Conservation (phyloP, 2,329 filamentous ascomycete genomes). For the Xylariaceae sp. region DNA sequence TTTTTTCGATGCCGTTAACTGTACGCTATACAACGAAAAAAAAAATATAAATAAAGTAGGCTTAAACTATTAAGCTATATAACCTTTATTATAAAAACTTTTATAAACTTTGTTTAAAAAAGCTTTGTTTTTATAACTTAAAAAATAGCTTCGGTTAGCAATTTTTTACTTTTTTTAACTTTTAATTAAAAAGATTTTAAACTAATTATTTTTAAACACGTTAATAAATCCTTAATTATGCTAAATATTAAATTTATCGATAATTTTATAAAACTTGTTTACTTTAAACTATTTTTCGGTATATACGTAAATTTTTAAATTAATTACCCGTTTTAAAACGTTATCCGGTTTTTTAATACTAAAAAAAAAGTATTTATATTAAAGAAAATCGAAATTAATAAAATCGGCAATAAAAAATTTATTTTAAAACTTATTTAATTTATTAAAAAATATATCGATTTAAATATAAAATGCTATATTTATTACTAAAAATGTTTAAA, state of each 20-base stretch:
- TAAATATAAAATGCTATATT: too few relatives aligned
- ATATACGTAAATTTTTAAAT: not conserved
- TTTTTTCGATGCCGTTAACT: too few relatives aligned
- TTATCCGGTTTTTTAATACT: not conserved
- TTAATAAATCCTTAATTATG: not conserved
- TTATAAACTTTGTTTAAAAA: not conserved
- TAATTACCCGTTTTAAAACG: not conserved
- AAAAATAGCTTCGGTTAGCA: not conserved
- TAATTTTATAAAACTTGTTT: not conserved
- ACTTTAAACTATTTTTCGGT: not conserved
- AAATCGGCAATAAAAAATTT: too few relatives aligned
- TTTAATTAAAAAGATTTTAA: not conserved
- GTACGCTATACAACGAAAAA: not conserved
- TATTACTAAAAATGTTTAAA: too few relatives aligned
- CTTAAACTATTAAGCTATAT: not conserved
- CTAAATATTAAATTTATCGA: not conserved
- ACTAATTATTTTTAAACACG: not conserved
- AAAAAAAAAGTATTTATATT: not conserved
- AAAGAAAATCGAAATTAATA: not conserved
- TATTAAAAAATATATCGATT: too few relatives aligned
- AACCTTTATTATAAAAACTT: not conserved
- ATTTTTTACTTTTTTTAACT: not conserved
- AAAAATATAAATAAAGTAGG: not conserved
- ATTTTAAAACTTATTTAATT: too few relatives aligned
- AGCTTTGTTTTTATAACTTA: not conserved